Conservation (phyloP, 1,139 yeast species). For the Meyerozyma sp. region DNA sequence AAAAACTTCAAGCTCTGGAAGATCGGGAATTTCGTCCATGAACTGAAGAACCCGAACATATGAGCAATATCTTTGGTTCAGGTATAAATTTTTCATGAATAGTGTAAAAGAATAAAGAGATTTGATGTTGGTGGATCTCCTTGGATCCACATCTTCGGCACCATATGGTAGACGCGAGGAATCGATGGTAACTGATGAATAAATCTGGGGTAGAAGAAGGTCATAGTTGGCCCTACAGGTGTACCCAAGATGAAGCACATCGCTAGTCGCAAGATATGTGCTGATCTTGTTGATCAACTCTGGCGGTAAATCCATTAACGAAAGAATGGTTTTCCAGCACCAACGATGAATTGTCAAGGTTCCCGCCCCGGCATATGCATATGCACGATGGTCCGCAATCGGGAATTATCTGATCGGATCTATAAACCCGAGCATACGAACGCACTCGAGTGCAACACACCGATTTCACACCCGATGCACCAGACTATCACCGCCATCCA, state of each 20-base stretch:
- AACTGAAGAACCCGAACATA: constrained; percentile 14
- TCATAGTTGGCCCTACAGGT: constrained; percentile 12
- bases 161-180: constrained; percentile 10
- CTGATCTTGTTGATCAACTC: constrained; percentile 17
- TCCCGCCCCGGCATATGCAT: not conserved
- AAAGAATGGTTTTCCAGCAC: not conserved
- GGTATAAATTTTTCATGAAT: constrained; percentile 14
- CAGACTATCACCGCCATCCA: not conserved
- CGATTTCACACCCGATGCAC: not conserved
- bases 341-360: not conserved
- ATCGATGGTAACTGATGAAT: constrained; percentile 17
- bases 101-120: constrained; percentile 17
- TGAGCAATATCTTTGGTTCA: constrained; percentile 9
- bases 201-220: constrained; percentile 15
- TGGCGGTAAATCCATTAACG: constrained; percentile 12
- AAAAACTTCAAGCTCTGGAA: constrained; percentile 20
- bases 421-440: constrained; percentile 2
- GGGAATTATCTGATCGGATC: constrained; percentile 13
- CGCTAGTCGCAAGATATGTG: constrained; percentile 12
- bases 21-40: constrained; percentile 18
- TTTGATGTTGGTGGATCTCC: constrained; percentile 3
- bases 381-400: constrained; percentile 2
- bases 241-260: constrained; percentile 13
- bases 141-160: constrained; percentile 1
- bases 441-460: not conserved